Evolutionary conservation across 2,329 filamentous ascomycete species (phyloP).

Genomic region (Alternaria arbusti): DNA sequence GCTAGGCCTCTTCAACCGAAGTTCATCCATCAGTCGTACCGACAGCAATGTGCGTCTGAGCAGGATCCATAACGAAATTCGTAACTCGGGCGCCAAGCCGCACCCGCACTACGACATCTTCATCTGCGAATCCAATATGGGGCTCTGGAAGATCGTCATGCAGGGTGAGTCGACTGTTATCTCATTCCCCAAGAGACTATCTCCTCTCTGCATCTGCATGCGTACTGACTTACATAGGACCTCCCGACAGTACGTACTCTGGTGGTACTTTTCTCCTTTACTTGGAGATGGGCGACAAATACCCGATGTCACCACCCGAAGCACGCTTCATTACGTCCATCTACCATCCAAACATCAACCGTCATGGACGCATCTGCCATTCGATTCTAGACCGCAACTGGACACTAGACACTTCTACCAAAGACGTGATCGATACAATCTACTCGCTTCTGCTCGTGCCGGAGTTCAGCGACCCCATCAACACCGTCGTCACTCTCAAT

Average conservation of each 20-base stretch:
- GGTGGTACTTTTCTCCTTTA: not conserved
- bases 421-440: conserved; percentile 42
- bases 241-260: not conserved
- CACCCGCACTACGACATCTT: conserved; percentile 50
- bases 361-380: not conserved
- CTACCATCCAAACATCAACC: not conserved
- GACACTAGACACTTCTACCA: conserved; percentile 49
- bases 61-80: conserved; percentile 44
- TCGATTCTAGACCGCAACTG: not conserved
- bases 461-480: conserved; percentile 38
- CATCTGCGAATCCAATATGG: conserved; percentile 48
- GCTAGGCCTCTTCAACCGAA: conserved; percentile 1
- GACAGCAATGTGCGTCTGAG: conserved; percentile 29
- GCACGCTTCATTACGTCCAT: not conserved
- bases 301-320: not conserved
- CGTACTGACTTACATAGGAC: not conserved
- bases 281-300: not conserved
- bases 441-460: conserved; percentile 45
- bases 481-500: conserved; percentile 40
- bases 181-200: too few relatives aligned
- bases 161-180: not conserved
- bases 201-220: too few relatives aligned
- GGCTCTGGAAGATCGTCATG: conserved; percentile 52
- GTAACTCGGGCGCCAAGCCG: conserved; percentile 33
- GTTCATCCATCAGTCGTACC: not conserved